A percentile compares a stretch with the other conserved stretches of the same genome.
phyloP scores from a whole-genome alignment of 257 asterid species.

The Solanum appendiculatum region DNA sequence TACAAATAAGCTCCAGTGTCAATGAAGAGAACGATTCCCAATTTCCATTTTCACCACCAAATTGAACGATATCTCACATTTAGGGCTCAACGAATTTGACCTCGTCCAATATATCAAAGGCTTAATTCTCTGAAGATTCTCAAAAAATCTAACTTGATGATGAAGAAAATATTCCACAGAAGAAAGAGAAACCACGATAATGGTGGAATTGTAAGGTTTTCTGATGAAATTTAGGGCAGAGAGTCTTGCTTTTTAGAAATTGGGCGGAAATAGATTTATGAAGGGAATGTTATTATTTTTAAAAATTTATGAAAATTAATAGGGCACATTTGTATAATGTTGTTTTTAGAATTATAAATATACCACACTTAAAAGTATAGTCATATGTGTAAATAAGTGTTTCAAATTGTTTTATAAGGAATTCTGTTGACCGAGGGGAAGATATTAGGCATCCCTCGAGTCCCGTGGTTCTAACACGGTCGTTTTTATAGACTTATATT shows the following conservation, averaged over 20 bases:
- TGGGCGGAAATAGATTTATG: neutral
- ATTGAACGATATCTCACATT: neutral
- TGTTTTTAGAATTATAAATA: neutral
- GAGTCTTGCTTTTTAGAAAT: neutral
- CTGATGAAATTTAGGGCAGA: neutral
- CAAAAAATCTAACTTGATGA: too few relatives aligned
- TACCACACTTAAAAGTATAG: neutral
- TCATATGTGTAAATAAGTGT: neutral
- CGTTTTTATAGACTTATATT: too few relatives aligned
- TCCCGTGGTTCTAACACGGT: too few relatives aligned
- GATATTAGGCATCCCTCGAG: too few relatives aligned
- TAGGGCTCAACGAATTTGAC: neutral
- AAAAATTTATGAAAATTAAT: too few relatives aligned
- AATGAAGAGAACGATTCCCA: too few relatives aligned
- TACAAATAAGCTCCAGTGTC: too few relatives aligned
- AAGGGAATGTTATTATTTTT: neutral
- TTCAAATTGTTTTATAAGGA: too few relatives aligned
- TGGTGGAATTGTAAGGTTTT: neutral
- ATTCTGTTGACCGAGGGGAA: too few relatives aligned
- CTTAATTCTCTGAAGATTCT: too few relatives aligned
- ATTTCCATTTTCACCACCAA: neutral
- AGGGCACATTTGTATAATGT: neutral
- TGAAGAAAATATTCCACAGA: neutral
- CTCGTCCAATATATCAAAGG: neutral
- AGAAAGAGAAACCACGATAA: neutral